Evolutionary conservation across 106 monocot genomes (phyloP).

Genomic region (Agapanthus africanus): DNA sequence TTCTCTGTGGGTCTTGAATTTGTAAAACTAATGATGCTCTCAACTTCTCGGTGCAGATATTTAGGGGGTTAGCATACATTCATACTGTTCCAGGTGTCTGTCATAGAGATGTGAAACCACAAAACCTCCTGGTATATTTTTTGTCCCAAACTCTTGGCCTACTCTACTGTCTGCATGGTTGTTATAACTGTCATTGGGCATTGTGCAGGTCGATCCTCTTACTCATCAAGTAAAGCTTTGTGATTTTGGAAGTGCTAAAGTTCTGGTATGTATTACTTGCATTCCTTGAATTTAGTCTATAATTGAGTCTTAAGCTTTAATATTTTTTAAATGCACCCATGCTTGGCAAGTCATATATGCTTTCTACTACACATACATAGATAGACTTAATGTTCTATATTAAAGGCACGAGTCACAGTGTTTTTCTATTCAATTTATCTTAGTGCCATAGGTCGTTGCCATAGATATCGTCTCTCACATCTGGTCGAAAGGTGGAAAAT

Average conservation of each 20-base stretch:
- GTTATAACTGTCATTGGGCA: not conserved
- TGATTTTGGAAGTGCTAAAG: constrained; percentile 57
- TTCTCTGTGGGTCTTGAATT: no score
- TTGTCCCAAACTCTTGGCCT: not conserved
- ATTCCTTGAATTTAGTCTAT: no score
- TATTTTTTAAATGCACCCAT: not conserved
- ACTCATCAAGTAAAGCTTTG: constrained; percentile 43
- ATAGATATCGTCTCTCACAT: no score
- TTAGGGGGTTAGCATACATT: constrained; percentile 44
- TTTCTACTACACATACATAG: no score
- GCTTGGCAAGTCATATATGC: no score
- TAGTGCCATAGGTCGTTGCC: no score
- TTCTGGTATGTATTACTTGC: constrained; percentile 30
- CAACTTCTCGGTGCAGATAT: constrained; percentile 22
- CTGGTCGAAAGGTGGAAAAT: no score
- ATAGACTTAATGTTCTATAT: no score
- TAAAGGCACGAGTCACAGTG: no score
- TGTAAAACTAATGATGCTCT: no score
- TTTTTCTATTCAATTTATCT: no score
- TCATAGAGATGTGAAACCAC: constrained; percentile 57
- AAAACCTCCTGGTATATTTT: constrained; percentile 41
- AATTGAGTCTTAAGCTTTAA: not conserved
- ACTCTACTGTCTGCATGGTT: not conserved
- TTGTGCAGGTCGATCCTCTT: constrained; percentile 38
- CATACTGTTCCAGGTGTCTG: constrained; percentile 43